Percentiles rank a stretch among this genome's conserved stretches.
Conservation (phyloP, 139 green algal species). For the Eudorina sp. region DNA sequence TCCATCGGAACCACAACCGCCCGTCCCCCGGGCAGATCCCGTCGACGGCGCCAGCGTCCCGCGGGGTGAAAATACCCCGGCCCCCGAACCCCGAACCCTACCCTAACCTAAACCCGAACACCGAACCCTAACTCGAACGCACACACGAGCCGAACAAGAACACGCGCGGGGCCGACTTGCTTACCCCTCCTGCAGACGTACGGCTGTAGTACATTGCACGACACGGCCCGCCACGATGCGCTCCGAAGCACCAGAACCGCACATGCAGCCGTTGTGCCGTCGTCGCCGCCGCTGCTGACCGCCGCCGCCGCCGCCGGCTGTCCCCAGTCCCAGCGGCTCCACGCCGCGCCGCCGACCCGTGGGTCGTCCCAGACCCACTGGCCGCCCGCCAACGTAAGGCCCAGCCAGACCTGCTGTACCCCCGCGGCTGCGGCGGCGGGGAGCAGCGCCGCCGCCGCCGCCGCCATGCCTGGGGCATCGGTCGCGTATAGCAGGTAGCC, state of each 20-base stretch:
- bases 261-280: neutral
- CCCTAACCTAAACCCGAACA: too few species aligned
- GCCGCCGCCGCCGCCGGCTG: neutral
- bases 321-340: slow-evolving; percentile 11
- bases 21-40: too few species aligned
- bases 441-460: slow-evolving; percentile 7
- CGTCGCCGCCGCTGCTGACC: neutral
- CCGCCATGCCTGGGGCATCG: neutral
- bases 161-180: too few species aligned
- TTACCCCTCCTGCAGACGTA: slow-evolving; percentile 11
- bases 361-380: slow-evolving; percentile 29
- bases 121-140: too few species aligned
- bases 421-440: neutral
- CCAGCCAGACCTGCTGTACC: slow-evolving; percentile 16
- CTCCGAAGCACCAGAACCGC: neutral
- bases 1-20: too few species aligned
- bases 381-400: neutral
- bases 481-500: neutral
- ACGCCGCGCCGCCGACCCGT: neutral
- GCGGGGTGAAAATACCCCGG: too few species aligned
- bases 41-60: too few species aligned
- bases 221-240: neutral
- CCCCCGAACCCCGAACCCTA: too few species aligned
- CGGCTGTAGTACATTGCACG: neutral
- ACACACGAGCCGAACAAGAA: too few species aligned